Evolutionary conservation across 1,284 basidiomycete genomes (phyloP).

Genomic region (Irpex sp.): DNA sequence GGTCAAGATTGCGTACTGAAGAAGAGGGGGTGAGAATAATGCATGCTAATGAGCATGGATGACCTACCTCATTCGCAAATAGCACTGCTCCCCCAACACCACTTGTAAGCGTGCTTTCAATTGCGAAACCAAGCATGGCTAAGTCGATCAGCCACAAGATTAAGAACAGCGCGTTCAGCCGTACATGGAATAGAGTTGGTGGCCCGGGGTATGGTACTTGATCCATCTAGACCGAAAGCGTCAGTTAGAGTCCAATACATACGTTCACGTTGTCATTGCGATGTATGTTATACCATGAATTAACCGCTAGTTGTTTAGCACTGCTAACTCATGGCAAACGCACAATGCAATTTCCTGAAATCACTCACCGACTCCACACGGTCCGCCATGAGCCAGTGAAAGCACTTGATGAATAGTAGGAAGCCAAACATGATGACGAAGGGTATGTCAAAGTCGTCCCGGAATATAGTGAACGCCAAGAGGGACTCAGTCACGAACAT

Average conservation of each 20-base stretch:
- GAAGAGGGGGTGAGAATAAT: not conserved
- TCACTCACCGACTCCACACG: constrained; percentile 89
- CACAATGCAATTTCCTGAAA: not conserved
- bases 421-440: constrained; percentile 93
- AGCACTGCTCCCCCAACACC: constrained; percentile 90
- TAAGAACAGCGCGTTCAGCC: constrained; percentile 72
- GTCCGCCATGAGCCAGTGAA: constrained; percentile 95
- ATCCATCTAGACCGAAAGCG: constrained; percentile 73
- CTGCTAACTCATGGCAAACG: not conserved
- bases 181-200: constrained; percentile 76
- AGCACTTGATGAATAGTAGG: constrained; percentile 93
- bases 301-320: not conserved
- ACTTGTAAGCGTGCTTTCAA: constrained; percentile 74
- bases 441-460: constrained; percentile 89
- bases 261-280: not conserved
- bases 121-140: constrained; percentile 71
- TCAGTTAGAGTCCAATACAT: not conserved
- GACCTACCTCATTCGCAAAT: constrained; percentile 87
- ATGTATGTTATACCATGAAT: not conserved
- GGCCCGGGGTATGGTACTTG: constrained; percentile 89
- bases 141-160: constrained; percentile 71
- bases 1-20: constrained; percentile 86
- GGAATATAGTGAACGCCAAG: constrained; percentile 94
- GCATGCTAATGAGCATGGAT: not conserved
- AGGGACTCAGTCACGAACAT: constrained; percentile 97